These are phyloP conservation scores for Funneliformis mosseae DNA, from an alignment of 192 early-diverging fungal genomes.

Conservation along the genomic window DNA sequence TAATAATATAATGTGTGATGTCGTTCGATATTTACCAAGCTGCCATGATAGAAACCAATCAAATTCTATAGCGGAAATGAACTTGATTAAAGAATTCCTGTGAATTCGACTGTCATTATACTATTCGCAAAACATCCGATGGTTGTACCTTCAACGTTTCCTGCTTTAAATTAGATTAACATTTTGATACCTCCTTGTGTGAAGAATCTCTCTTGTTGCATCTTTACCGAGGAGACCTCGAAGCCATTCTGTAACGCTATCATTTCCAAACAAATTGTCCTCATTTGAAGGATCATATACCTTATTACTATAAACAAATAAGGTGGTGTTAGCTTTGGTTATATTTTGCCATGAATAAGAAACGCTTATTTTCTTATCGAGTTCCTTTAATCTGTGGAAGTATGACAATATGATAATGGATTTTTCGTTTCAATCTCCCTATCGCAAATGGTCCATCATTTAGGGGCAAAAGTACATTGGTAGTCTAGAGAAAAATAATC, in stretches of 20 bases:
- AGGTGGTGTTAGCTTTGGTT: slow-evolving; percentile 50
- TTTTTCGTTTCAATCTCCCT: neutral
- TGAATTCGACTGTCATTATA: slow-evolving; percentile 35
- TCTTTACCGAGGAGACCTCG: slow-evolving; percentile 10
- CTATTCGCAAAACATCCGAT: slow-evolving; percentile 46
- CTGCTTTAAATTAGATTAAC: slow-evolving; percentile 34
- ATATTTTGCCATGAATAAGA: slow-evolving; percentile 47
- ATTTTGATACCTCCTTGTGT: neutral
- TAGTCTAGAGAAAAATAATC: slow-evolving; percentile 15
- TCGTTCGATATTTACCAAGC: slow-evolving; percentile 38
- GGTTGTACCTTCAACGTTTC: slow-evolving; percentile 44
- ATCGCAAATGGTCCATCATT: slow-evolving; percentile 16
- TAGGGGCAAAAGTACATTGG: neutral
- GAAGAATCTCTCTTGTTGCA: slow-evolving; percentile 26
- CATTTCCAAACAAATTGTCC: slow-evolving; percentile 22
- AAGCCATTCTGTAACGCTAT: slow-evolving; percentile 11
- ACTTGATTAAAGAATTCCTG: slow-evolving; percentile 43
- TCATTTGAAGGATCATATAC: slow-evolving; percentile 32
- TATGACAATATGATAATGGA: slow-evolving; percentile 33
- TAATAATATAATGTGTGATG: slow-evolving; percentile 64
- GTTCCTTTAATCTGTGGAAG: slow-evolving; percentile 1
- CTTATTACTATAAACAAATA: slow-evolving; percentile 53
- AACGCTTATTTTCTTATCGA: slow-evolving; percentile 17
- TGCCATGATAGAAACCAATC: slow-evolving; percentile 46
- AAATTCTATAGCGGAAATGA: slow-evolving; percentile 45